phyloP scores from a whole-genome alignment of 1,284 basidiomycete genomes.

The Porogramme epimiltina region DNA sequence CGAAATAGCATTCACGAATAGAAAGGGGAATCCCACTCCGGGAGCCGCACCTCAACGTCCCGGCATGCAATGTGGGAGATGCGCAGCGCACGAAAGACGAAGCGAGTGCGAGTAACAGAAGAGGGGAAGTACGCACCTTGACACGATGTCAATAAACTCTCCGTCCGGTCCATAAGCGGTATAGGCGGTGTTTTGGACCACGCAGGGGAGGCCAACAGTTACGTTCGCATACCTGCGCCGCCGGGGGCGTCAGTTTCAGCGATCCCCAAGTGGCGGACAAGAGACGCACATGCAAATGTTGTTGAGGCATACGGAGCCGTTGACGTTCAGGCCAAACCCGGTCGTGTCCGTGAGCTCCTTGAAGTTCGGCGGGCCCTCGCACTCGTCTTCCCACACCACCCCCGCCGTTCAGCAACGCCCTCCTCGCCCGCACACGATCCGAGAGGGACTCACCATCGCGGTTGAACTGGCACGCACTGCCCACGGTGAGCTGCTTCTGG shows the following conservation, averaged over 20 bases:
- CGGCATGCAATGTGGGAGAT: too few relatives aligned
- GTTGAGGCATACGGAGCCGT: conserved; percentile 83
- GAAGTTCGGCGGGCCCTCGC: conserved; percentile 65
- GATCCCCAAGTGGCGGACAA: neutral
- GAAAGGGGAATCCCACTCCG: too few relatives aligned
- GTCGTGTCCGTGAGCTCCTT: conserved; percentile 59
- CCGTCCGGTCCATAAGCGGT: conserved; percentile 60
- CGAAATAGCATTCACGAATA: too few relatives aligned
- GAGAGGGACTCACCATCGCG: conserved; percentile 67
- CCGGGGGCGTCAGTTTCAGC: too few relatives aligned
- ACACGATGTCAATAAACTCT: conserved; percentile 77
- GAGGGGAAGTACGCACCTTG: conserved; percentile 53
- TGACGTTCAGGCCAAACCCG: conserved; percentile 68
- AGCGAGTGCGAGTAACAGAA: neutral
- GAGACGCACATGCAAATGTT: conserved; percentile 75
- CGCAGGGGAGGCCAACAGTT: conserved; percentile 64
- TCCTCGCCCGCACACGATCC: neutral
- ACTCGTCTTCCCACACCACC: conserved; percentile 62
- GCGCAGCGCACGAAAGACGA: too few relatives aligned
- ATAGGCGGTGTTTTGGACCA: conserved; percentile 78
- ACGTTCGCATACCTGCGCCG: conserved; percentile 81
- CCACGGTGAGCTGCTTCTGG: conserved; percentile 59
- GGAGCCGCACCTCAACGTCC: too few relatives aligned
- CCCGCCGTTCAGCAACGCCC: neutral
- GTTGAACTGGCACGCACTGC: conserved; percentile 80